phyloP scores from a whole-genome alignment of 805 yeast species.

The Brettanomyces nanus region DNA sequence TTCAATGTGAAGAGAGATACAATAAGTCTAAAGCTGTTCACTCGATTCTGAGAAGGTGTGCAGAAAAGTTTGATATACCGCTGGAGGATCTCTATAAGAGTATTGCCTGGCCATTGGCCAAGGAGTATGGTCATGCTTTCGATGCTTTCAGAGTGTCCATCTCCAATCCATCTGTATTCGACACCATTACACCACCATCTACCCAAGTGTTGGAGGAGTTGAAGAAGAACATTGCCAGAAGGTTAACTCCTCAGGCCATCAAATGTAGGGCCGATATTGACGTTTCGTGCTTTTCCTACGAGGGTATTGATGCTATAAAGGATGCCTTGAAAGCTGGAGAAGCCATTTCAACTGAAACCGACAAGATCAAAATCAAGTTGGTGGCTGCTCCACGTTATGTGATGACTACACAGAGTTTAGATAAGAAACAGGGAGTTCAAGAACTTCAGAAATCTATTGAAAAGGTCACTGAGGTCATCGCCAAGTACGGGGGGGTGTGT shows the following conservation, averaged over 20 bases:
- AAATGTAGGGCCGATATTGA: constrained; percentile 98
- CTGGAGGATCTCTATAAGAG: constrained; percentile 80
- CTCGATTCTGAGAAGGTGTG: constrained; percentile 96
- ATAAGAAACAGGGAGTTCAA: constrained; percentile 82
- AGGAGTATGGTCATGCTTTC: constrained; percentile 92
- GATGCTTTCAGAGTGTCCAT: constrained; percentile 96
- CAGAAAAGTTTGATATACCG: constrained; percentile 87
- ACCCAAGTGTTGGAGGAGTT: constrained; percentile 75
- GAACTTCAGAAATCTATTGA: constrained; percentile 72
- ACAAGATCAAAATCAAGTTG: constrained; percentile 86
- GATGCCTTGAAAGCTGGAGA: constrained; percentile 84
- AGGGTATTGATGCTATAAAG: constrained; percentile 96
- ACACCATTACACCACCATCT: constrained; percentile 64
- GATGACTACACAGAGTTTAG: constrained; percentile 85
- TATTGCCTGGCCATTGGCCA: constrained; percentile 96
- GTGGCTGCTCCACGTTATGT: constrained; percentile 98
- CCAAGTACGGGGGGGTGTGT: constrained; percentile 73
- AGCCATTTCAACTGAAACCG: constrained; percentile 68
- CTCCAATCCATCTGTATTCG: constrained; percentile 84
- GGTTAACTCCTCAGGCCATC: constrained; percentile 96
- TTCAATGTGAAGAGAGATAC: constrained; percentile 95
- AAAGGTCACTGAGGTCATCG: constrained; percentile 62
- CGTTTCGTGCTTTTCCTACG: constrained; percentile 94
- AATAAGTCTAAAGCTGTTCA: constrained; percentile 96
- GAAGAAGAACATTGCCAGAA: constrained; percentile 77